A percentile compares a stretch with the other conserved stretches of the same genome.
phyloP scores from a whole-genome alignment of 169 alveolate species.

The Cryptosporidium meleagridis region DNA sequence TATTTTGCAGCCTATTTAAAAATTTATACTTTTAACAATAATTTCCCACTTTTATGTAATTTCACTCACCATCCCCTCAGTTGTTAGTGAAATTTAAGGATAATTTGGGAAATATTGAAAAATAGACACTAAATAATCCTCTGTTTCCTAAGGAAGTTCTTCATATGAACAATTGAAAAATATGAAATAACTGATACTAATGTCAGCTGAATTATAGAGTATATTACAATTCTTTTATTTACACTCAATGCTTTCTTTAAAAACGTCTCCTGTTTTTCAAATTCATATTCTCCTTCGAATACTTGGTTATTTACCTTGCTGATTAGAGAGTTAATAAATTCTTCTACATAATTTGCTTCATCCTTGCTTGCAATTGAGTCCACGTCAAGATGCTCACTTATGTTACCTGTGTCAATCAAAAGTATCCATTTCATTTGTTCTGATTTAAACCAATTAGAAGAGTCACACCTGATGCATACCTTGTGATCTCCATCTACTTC shows the following conservation, averaged over 20 bases:
- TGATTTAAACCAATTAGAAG: constrained; percentile 79
- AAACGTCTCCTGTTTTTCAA: constrained; percentile 46
- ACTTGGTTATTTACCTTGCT: constrained; percentile 13
- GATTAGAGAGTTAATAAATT: constrained; percentile 13
- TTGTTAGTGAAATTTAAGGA: neutral
- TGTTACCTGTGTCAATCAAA: constrained; percentile 76
- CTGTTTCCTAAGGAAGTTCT: constrained; percentile 41
- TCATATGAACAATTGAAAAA: constrained; percentile 41
- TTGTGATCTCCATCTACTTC: constrained; percentile 76
- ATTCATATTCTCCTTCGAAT: constrained; percentile 61
- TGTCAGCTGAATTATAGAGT: constrained; percentile 28
- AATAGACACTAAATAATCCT: constrained; percentile 23
- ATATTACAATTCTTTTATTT: constrained; percentile 31
- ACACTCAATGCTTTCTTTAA: constrained; percentile 37
- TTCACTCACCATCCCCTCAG: neutral
- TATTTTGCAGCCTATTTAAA: neutral
- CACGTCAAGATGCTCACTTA: constrained; percentile 48
- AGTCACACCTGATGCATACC: constrained; percentile 78
- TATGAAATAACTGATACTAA: constrained; percentile 9
- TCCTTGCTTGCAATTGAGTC: constrained; percentile 46
- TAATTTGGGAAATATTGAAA: neutral
- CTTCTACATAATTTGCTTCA: constrained; percentile 46
- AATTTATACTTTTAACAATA: neutral
- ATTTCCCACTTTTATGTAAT: constrained; percentile 4
- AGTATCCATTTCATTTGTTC: constrained; percentile 79